A percentile compares a stretch with the other conserved stretches of the same genome.
Evolutionary conservation across 148 eudicot genomes (phyloP).

Genomic region (Cornus kousa): DNA sequence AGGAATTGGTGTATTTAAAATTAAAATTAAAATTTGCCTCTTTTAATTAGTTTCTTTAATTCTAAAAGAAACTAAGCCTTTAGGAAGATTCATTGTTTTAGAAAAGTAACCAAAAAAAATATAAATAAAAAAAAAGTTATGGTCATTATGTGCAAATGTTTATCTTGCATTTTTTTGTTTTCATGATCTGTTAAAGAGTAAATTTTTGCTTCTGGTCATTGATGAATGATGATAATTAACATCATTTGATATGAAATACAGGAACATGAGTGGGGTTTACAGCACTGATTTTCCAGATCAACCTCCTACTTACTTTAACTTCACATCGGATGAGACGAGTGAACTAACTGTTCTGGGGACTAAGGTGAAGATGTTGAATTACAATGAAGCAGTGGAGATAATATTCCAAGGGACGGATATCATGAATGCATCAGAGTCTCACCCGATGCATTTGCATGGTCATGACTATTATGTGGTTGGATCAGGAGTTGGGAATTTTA

Average conservation of each 20-base stretch:
- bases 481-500: not conserved
- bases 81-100: too few relatives aligned
- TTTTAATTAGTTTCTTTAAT: too few relatives aligned
- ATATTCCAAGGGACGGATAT: not conserved
- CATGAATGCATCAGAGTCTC: not conserved
- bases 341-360: not conserved
- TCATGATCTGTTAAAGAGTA: too few relatives aligned
- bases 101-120: too few relatives aligned
- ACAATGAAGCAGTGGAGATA: not conserved
- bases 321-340: not conserved
- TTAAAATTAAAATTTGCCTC: too few relatives aligned
- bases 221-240: too few relatives aligned
- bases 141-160: too few relatives aligned
- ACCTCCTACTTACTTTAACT: not conserved
- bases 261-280: conserved; percentile 11
- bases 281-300: conserved; percentile 10
- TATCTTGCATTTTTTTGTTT: too few relatives aligned
- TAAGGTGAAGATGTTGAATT: conserved; percentile 6
- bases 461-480: not conserved
- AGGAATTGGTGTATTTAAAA: too few relatives aligned
- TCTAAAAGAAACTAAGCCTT: too few relatives aligned
- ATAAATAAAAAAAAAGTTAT: too few relatives aligned
- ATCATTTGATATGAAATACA: not conserved
- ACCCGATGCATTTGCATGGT: conserved; percentile 1
- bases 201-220: too few relatives aligned